phyloP scores from a whole-genome alignment of 2,329 filamentous ascomycete genomes.

The Trichoderma pleuroti region DNA sequence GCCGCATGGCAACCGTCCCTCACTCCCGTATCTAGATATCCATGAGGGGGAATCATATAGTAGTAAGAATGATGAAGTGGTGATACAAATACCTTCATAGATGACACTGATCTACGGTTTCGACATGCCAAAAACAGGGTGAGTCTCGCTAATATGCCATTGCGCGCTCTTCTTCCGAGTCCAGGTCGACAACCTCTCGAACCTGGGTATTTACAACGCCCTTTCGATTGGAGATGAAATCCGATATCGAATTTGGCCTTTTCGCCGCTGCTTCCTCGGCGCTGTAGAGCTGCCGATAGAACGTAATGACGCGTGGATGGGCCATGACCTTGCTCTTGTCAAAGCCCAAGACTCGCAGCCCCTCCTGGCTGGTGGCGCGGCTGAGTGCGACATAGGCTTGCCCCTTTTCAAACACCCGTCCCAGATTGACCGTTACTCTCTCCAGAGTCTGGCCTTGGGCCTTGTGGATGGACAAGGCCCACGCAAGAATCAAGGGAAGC shows the following conservation, averaged over 20 bases:
- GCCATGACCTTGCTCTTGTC: constrained; percentile 91
- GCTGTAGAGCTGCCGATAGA: constrained; percentile 78
- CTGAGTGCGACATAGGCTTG: constrained; percentile 96
- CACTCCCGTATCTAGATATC: not conserved
- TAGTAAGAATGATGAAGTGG: not conserved
- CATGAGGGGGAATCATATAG: constrained; percentile 10
- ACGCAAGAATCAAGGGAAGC: constrained; percentile 86
- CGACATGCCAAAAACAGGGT: constrained; percentile 33
- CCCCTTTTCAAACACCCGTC: constrained; percentile 91
- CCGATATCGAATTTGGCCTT: constrained; percentile 35
- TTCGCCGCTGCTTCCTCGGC: constrained; percentile 54
- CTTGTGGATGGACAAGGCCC: constrained; percentile 97
- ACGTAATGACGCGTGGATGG: constrained; percentile 77
- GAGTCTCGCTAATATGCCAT: constrained; percentile 42
- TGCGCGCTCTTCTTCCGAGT: constrained; percentile 48
- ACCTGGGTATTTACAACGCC: constrained; percentile 22
- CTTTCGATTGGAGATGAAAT: constrained; percentile 39
- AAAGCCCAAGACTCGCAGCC: constrained; percentile 84
- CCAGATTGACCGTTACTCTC: constrained; percentile 89
- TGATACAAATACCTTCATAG: constrained; percentile 12
- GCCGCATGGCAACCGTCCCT: not conserved
- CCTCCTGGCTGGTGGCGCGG: constrained; percentile 82
- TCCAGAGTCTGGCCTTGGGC: constrained; percentile 93
- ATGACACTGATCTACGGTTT: not conserved
- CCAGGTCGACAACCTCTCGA: constrained; percentile 32